These are phyloP conservation scores for Hsuehochloa calcarea DNA, from an alignment of 176 grass and related monocot species.

Conservation along the genomic window DNA sequence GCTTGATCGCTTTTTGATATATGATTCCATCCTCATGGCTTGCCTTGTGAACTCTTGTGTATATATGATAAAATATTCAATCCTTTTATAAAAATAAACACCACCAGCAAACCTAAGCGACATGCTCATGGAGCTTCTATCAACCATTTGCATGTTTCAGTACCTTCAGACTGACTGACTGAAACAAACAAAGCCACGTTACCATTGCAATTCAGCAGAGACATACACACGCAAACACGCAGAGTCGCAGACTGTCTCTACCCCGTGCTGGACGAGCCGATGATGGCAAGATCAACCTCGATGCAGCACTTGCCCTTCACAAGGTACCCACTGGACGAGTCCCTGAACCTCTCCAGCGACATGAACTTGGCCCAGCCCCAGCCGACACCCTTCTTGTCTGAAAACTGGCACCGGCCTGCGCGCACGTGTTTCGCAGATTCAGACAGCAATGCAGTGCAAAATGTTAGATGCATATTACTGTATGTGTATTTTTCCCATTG, in stretches of 20 bases:
- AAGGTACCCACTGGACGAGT: background rate
- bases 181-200: background rate
- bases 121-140: background rate
- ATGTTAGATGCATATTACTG: too few relatives aligned
- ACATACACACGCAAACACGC: too few relatives aligned
- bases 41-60: too few relatives aligned
- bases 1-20: too few relatives aligned
- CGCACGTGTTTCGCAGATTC: background rate
- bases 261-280: background rate
- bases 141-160: background rate
- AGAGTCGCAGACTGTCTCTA: background rate
- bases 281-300: slow-evolving; percentile 20
- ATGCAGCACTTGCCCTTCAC: slow-evolving; percentile 23
- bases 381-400: background rate
- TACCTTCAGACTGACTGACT: background rate
- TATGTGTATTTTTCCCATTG: too few relatives aligned
- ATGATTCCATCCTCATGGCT: too few relatives aligned
- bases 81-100: too few relatives aligned
- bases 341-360: background rate
- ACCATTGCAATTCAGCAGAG: background rate
- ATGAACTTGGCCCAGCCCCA: slow-evolving; percentile 29
- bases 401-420: slow-evolving; percentile 12
- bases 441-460: background rate
- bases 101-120: too few relatives aligned
- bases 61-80: too few relatives aligned